A percentile compares a stretch with the other conserved stretches of the same genome.
Evolutionary conservation across 2,329 filamentous ascomycete genomes (phyloP).

Genomic region (Pestalotiopsis sp.): DNA sequence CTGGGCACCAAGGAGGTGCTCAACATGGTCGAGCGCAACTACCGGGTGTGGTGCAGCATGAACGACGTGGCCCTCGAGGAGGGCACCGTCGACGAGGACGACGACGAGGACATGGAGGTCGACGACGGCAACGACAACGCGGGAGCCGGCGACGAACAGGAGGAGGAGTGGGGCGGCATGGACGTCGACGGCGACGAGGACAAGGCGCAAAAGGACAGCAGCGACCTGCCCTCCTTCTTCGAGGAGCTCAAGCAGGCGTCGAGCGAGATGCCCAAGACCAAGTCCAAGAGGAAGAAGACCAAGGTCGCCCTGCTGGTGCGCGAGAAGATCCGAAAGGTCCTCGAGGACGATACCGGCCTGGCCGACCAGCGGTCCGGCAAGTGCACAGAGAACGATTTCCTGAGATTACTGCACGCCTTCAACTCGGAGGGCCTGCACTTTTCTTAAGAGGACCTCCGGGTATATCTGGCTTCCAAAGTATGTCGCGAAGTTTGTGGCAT

Average conservation of each 20-base stretch:
- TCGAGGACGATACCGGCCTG: conserved; percentile 79
- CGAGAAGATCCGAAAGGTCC: conserved; percentile 82
- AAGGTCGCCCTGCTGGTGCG: conserved; percentile 81
- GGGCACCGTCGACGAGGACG: conserved; percentile 49
- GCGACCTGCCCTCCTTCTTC: conserved; percentile 84
- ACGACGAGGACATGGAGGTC: conserved; percentile 37
- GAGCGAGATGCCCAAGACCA: conserved; percentile 54
- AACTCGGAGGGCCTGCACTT: conserved; percentile 95
- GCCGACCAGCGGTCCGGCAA: conserved; percentile 81
- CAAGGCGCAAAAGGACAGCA: conserved; percentile 48
- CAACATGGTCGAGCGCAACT: conserved; percentile 83
- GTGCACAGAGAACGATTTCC: conserved; percentile 91
- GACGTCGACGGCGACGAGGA: conserved; percentile 47
- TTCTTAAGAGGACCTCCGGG: conserved; percentile 48
- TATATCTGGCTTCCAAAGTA: not conserved
- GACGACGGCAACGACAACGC: conserved; percentile 45
- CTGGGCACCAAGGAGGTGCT: conserved; percentile 80
- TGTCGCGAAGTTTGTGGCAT: not conserved
- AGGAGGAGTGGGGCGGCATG: conserved; percentile 51
- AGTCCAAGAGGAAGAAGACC: conserved; percentile 74
- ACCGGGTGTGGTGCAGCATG: conserved; percentile 86
- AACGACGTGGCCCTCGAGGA: conserved; percentile 82
- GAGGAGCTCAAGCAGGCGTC: conserved; percentile 59
- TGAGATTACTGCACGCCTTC: conserved; percentile 79
- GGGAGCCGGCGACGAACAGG: conserved; percentile 40